A percentile compares a stretch with the other conserved stretches of the same genome.
Evolutionary conservation across 495 filamentous ascomycete genomes (phyloP).

Genomic region (Choiromyces venosus): DNA sequence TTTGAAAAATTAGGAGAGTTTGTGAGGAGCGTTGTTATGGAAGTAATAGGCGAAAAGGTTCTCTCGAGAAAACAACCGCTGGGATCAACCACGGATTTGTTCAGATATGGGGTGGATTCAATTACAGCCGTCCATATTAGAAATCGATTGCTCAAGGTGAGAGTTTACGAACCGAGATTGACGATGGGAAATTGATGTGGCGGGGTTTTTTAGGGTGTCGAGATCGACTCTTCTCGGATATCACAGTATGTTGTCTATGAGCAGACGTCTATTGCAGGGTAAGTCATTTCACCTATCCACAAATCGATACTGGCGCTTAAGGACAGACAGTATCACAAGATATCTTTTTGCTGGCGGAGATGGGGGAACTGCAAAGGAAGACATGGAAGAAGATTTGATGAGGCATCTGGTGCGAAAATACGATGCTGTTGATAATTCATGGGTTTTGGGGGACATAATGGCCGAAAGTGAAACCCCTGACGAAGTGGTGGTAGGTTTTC

Average conservation of each 20-base stretch:
- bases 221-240: slow-evolving; percentile 43
- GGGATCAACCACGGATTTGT: slow-evolving; percentile 48
- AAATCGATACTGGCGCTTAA: slow-evolving; percentile 39
- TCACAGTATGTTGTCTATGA: slow-evolving; percentile 50
- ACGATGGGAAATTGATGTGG: too few species aligned
- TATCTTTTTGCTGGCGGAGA: slow-evolving; percentile 19
- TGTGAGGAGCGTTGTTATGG: slow-evolving; percentile 32
- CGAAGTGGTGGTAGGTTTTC: slow-evolving; percentile 18
- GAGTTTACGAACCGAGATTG: too few species aligned
- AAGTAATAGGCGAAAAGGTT: slow-evolving; percentile 7
- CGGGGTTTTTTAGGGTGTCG: slow-evolving; percentile 39
- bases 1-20: slow-evolving; percentile 30
- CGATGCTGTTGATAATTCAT: slow-evolving; percentile 32
- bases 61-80: too few species aligned
- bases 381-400: slow-evolving; percentile 43
- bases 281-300: slow-evolving; percentile 40
- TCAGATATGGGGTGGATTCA: slow-evolving; percentile 54
- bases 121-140: slow-evolving; percentile 52
- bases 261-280: slow-evolving; percentile 44
- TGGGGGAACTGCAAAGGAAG: too few species aligned
- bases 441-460: slow-evolving; percentile 20
- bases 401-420: slow-evolving; percentile 46
- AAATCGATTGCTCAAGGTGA: slow-evolving; percentile 38
- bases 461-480: background rate
- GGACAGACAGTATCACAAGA: slow-evolving; percentile 19